Conservation (phyloP, 306 rosid genomes). For the Dryas octopetala region DNA sequence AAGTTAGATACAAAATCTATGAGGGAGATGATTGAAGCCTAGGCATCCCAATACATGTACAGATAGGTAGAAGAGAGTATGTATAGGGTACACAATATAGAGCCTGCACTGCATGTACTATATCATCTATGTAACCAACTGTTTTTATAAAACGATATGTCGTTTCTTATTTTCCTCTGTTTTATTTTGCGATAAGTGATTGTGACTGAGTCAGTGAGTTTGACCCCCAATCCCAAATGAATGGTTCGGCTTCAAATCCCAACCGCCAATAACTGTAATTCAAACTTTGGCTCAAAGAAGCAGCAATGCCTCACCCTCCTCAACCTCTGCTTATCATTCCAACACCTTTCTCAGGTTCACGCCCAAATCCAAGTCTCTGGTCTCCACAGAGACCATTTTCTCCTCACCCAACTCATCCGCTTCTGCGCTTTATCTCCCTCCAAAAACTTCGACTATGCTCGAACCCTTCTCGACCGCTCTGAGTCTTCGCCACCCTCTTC, state of each 20-base stretch:
- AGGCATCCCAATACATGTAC: background rate
- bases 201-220: no score
- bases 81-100: background rate
- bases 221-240: slow-evolving; percentile 3
- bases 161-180: background rate
- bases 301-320: slow-evolving; percentile 61
- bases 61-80: background rate
- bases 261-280: slow-evolving; percentile 11
- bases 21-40: slow-evolving; percentile 48
- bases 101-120: no score
- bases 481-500: slow-evolving; percentile 44
- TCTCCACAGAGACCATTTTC: slow-evolving; percentile 46
- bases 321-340: slow-evolving; percentile 38
- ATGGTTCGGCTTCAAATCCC: slow-evolving; percentile 44
- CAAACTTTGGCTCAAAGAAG: slow-evolving; percentile 35
- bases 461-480: slow-evolving; percentile 39
- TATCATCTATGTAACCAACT: no score
- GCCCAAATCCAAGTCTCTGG: slow-evolving; percentile 59
- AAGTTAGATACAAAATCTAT: slow-evolving; percentile 30
- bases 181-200: no score
- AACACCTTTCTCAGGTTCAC: slow-evolving; percentile 62
- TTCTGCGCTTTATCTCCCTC: slow-evolving; percentile 50
- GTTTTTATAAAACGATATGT: no score
- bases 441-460: slow-evolving; percentile 51
- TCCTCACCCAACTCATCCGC: slow-evolving; percentile 61